Conservation (phyloP, 2,329 filamentous ascomycete genomes). For the Apiospora marii region DNA sequence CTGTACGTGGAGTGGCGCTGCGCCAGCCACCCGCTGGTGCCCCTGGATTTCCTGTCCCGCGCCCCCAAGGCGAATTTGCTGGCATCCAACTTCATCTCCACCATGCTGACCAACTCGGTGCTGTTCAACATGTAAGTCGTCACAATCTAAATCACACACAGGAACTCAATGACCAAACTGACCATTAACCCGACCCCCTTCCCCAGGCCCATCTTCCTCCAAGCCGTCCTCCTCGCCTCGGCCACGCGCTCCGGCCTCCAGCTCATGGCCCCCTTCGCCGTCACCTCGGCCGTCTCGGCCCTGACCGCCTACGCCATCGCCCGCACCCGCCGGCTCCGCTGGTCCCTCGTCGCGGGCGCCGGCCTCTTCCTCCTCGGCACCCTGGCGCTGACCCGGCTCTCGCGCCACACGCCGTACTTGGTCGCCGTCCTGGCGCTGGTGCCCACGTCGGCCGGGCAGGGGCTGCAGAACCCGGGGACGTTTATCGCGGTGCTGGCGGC, state of each 20-base stretch:
- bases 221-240: slow-evolving; percentile 2
- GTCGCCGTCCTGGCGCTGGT: background rate
- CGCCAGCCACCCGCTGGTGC: background rate
- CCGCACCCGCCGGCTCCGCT: background rate
- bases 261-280: slow-evolving; percentile 16
- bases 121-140: slow-evolving; percentile 10
- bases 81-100: background rate
- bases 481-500: slow-evolving; percentile 6
- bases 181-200: background rate
- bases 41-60: background rate
- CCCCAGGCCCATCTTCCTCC: background rate
- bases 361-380: background rate
- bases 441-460: slow-evolving; percentile 7
- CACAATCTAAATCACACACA: background rate
- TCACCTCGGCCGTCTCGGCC: slow-evolving; percentile 6
- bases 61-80: background rate
- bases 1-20: background rate
- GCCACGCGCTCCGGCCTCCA: background rate
- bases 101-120: slow-evolving; percentile 8
- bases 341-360: background rate
- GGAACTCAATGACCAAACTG: background rate
- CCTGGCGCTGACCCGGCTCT: background rate
- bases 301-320: slow-evolving; percentile 11
- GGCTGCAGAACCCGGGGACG: slow-evolving; percentile 8
- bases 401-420: background rate